phyloP scores from a whole-genome alignment of 805 yeast species.

The Spathaspora sp. region DNA sequence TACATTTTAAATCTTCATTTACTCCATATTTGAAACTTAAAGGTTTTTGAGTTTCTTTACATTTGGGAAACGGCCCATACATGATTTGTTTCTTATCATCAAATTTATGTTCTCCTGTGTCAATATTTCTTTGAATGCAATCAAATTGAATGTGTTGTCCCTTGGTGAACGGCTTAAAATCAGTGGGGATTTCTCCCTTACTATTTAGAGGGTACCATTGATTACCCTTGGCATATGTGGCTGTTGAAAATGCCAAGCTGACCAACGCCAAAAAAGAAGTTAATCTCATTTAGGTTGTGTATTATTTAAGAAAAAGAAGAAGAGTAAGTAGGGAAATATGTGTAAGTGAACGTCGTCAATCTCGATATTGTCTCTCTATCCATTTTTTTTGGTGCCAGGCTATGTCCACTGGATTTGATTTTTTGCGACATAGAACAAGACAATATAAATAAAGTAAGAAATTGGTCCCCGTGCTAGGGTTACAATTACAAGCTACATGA shows the following conservation, averaged over 20 bases:
- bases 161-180: conserved; percentile 29
- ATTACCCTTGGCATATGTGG: conserved; percentile 7
- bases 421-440: neutral
- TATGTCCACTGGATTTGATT: neutral
- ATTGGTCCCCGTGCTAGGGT: too few species aligned
- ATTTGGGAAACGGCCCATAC: conserved; percentile 55
- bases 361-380: neutral
- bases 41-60: conserved; percentile 63
- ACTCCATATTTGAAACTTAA: conserved; percentile 51
- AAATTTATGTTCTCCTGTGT: conserved; percentile 71
- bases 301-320: too few species aligned
- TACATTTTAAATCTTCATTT: conserved; percentile 54
- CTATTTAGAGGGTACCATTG: conserved; percentile 36
- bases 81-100: conserved; percentile 59
- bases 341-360: too few species aligned
- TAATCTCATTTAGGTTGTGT: conserved; percentile 5
- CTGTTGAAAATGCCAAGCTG: neutral
- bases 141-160: conserved; percentile 47
- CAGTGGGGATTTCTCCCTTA: conserved; percentile 34
- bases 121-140: conserved; percentile 68
- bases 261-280: conserved; percentile 1
- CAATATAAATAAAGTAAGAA: too few species aligned
- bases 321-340: too few species aligned
- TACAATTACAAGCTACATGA: neutral
- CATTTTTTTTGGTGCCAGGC: neutral